These are phyloP conservation scores for Bombardia bombarda DNA, from an alignment of 495 filamentous ascomycete genomes.

Conservation along the genomic window DNA sequence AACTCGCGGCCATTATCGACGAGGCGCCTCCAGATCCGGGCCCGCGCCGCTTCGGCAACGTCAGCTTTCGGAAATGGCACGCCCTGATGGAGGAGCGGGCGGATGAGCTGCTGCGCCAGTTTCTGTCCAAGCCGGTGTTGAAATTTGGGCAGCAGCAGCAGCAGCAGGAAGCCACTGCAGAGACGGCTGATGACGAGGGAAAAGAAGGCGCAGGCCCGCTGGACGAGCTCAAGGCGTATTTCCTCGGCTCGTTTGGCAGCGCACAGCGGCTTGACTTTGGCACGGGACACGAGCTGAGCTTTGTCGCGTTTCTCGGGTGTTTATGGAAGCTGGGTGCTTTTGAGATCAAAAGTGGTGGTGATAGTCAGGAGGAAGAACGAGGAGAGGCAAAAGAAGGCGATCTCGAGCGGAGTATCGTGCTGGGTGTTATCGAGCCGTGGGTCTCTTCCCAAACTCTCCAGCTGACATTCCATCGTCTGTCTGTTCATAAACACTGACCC, in stretches of 20 bases:
- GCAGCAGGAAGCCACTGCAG: slow-evolving; percentile 3
- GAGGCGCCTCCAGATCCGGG: slow-evolving; percentile 78
- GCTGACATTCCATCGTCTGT: not conserved
- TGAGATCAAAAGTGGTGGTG: slow-evolving; percentile 23
- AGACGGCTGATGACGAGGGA: slow-evolving; percentile 2
- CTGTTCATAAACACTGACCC: not conserved
- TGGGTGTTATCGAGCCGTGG: slow-evolving; percentile 75
- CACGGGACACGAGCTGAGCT: slow-evolving; percentile 92
- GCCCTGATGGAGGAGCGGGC: slow-evolving; percentile 53
- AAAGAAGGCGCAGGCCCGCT: slow-evolving; percentile 5
- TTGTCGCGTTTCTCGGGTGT: slow-evolving; percentile 80
- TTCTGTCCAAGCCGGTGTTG: slow-evolving; percentile 47
- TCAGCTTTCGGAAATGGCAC: slow-evolving; percentile 80
- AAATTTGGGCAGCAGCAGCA: slow-evolving; percentile 16
- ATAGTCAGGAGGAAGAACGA: not conserved
- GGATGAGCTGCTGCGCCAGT: slow-evolving; percentile 50
- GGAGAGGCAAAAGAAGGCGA: too few species aligned
- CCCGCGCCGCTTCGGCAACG: slow-evolving; percentile 84
- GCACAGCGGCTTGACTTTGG: slow-evolving; percentile 87
- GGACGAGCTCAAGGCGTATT: slow-evolving; percentile 68
- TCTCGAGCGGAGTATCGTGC: slow-evolving; percentile 68
- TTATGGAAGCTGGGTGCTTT: slow-evolving; percentile 89
- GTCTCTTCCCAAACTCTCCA: slow-evolving; percentile 23
- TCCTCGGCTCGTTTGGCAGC: slow-evolving; percentile 83
- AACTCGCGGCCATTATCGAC: slow-evolving; percentile 57